phyloP scores from a whole-genome alignment of 352 stramenopile species.

The Phytophthora quininea region DNA sequence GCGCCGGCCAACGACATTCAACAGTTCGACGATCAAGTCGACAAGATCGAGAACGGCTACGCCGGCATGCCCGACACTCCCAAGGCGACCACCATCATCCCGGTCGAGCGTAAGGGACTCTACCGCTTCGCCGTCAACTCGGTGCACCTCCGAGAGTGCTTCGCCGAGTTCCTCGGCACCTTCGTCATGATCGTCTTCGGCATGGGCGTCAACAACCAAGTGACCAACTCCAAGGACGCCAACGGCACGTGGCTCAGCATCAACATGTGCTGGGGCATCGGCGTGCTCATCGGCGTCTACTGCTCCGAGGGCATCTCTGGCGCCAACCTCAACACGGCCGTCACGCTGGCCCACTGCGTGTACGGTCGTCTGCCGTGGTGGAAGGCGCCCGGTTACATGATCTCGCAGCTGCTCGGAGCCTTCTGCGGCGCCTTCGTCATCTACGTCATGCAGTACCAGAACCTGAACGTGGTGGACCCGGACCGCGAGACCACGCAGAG shows the following conservation, averaged over 20 bases:
- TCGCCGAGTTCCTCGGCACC: conserved; percentile 41
- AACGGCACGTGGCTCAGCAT: conserved; percentile 58
- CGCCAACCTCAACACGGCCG: conserved; percentile 52
- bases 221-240: conserved; percentile 34
- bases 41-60: conserved; percentile 29
- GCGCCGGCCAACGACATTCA: background rate
- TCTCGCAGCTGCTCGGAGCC: conserved; percentile 45
- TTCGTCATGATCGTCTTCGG: conserved; percentile 51
- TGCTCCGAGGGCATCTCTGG: conserved; percentile 39
- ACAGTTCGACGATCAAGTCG: conserved; percentile 3
- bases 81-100: conserved; percentile 42
- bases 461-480: conserved; percentile 50
- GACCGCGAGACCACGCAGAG: conserved; percentile 39
- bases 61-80: conserved; percentile 41
- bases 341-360: conserved; percentile 44
- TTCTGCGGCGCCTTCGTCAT: conserved; percentile 45
- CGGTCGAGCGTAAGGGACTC: background rate
- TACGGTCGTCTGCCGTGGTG: conserved; percentile 40
- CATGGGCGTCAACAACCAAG: conserved; percentile 52
- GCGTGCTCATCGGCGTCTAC: conserved; percentile 47
- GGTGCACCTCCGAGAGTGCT: conserved; percentile 33
- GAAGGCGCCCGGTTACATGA: conserved; percentile 50
- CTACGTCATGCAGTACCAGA: conserved; percentile 55
- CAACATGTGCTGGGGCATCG: conserved; percentile 46
- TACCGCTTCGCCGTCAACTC: conserved; percentile 12